A percentile compares a stretch with the other conserved stretches of the same genome.
phyloP scores from a whole-genome alignment of 768 basidiomycete species.

The Vararia minispora region DNA sequence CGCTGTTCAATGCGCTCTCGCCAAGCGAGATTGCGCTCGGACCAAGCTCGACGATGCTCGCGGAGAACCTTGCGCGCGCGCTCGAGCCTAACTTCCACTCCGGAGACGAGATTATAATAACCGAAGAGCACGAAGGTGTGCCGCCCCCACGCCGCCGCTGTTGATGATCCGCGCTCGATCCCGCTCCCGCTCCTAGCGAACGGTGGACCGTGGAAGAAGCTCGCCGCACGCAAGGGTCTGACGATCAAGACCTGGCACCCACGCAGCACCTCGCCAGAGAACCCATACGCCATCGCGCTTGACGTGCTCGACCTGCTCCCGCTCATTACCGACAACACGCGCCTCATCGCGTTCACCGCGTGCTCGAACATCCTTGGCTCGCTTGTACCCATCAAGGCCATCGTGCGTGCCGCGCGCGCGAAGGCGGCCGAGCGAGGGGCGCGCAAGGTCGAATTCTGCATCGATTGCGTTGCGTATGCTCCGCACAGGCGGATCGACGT shows the following conservation, averaged over 20 bases:
- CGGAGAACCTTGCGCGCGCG: constrained; percentile 59
- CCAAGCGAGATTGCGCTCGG: constrained; percentile 57
- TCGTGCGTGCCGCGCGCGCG: constrained; percentile 38
- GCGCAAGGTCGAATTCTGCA: constrained; percentile 49
- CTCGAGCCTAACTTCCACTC: constrained; percentile 40
- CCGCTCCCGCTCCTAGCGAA: constrained; percentile 52
- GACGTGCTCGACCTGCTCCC: constrained; percentile 46
- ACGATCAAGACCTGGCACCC: constrained; percentile 50
- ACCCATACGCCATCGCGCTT: constrained; percentile 55
- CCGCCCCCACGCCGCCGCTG: background rate
- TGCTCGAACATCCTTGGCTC: constrained; percentile 71
- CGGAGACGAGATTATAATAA: constrained; percentile 71
- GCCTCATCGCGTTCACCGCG: constrained; percentile 62
- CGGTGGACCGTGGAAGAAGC: constrained; percentile 63
- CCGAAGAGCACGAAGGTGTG: constrained; percentile 70
- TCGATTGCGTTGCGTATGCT: constrained; percentile 75
- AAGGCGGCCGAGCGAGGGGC: constrained; percentile 42
- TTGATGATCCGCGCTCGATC: too few species aligned
- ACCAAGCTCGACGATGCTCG: constrained; percentile 52
- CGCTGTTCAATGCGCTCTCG: constrained; percentile 54
- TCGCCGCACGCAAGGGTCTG: constrained; percentile 47
- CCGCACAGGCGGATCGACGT: constrained; percentile 67
- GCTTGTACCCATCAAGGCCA: constrained; percentile 46
- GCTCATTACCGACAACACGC: constrained; percentile 53
- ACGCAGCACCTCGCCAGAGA: constrained; percentile 27